Percentiles rank a stretch among this genome's conserved stretches.
These are phyloP conservation scores for Chalciporus piperatoides DNA, from an alignment of 1,284 basidiomycete species.

Conservation along the genomic window DNA sequence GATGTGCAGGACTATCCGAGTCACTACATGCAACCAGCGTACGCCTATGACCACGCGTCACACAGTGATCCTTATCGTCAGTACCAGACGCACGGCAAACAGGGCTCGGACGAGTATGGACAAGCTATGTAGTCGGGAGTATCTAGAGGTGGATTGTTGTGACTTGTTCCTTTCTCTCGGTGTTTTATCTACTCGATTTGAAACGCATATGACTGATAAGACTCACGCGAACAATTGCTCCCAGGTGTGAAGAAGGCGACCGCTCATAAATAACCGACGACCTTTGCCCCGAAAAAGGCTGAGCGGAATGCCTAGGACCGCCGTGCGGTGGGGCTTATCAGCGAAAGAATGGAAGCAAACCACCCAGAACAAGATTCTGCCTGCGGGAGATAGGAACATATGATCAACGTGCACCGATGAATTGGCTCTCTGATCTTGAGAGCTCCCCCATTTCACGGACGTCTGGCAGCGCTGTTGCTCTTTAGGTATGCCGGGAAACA, in stretches of 20 bases:
- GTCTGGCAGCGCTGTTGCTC: background rate
- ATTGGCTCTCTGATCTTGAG: background rate
- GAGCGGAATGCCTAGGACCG: background rate
- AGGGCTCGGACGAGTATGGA: constrained; percentile 30
- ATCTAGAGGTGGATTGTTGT: constrained; percentile 16
- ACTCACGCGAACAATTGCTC: background rate
- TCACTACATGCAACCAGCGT: constrained; percentile 24
- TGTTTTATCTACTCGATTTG: constrained; percentile 34
- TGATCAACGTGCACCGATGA: background rate
- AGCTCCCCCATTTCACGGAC: background rate
- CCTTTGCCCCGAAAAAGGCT: background rate
- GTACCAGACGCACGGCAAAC: constrained; percentile 31
- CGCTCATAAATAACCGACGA: background rate
- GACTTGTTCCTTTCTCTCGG: constrained; percentile 16
- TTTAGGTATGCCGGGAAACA: no score
- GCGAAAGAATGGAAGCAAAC: no score
- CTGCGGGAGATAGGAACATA: background rate
- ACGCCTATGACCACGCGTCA: constrained; percentile 30
- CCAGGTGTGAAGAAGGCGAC: background rate
- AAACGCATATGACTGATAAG: constrained; percentile 7
- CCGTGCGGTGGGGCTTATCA: background rate
- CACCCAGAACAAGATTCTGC: background rate
- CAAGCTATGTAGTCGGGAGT: constrained; percentile 31
- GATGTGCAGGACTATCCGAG: constrained; percentile 39
- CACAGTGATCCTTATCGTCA: constrained; percentile 30